Evolutionary conservation across 192 early-diverging fungal genomes (phyloP), one percentile per base, ranked within the genome.

Genomic region (Linderina pennispora): DNA sequence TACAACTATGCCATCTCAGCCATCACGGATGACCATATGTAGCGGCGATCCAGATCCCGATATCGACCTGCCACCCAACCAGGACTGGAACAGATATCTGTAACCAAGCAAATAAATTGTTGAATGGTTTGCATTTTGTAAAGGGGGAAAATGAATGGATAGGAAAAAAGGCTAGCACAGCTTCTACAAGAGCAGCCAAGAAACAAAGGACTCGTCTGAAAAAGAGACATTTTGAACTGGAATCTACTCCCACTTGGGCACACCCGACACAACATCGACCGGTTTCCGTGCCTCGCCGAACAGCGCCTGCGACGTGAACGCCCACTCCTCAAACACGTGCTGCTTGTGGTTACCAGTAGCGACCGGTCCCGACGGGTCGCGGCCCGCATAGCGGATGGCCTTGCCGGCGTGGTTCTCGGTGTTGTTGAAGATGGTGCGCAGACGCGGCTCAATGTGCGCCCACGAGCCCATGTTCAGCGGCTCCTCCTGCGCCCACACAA

Each of bases 401-500:
- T 77, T 75, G 45, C 61, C 65, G 10, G 39, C 48, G 73, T 89
- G 81, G 74, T 80, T 65, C 45, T 81, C 53, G 31, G 91, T 86
- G 48, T 90, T 53, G 48, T 80, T 77, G 34, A 91, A 65, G 25
- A 85, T 75, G 16, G 92, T 94, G 55, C 80, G 77, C 53, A 98
- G 77, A 23, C 95, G 79, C 13, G 92, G 92, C 45, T 81, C 81
- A 22, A 96, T 86, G 62, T 90, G 89, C 5, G 74, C 60, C 91
- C 92, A 98, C 24, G 85, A 81, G 55, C 95, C 93, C 77, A 84
- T 82, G 76, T 98, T 98, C 58, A 92, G 75, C 9, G 89, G 85
- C 71, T 98, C 95, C 74, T 98, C 95, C 73, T 98, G 95, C 28
- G 78, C 83, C 87, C 89, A 98, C 18, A 95, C 80, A 62, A 95